phyloP scores from a whole-genome alignment of 2,329 filamentous ascomycete species.

The Colletotrichum trifolii region DNA sequence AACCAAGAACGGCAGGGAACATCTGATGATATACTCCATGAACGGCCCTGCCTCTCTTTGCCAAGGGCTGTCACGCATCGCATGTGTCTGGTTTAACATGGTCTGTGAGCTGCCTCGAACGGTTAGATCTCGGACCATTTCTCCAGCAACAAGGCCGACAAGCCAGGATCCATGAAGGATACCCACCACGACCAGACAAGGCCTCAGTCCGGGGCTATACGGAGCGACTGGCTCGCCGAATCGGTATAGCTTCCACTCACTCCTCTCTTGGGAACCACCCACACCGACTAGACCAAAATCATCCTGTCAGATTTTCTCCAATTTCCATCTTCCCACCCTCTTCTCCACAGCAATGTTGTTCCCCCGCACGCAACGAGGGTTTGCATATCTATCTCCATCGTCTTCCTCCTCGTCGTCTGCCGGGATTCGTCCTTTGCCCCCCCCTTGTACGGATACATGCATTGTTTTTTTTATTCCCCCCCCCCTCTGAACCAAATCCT shows the following conservation, averaged over 20 bases:
- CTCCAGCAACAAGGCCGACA: conserved; percentile 1
- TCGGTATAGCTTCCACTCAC: conserved; percentile 2
- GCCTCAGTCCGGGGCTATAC: conserved; percentile 4
- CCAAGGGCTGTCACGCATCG: neutral
- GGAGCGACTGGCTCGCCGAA: conserved; percentile 5
- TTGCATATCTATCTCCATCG: conserved; percentile 30
- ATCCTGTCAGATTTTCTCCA: conserved; percentile 25
- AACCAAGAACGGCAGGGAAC: neutral
- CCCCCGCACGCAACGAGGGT: conserved; percentile 31
- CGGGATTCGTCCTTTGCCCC: conserved; percentile 24
- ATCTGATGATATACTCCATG: conserved; percentile 3
- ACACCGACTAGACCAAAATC: neutral
- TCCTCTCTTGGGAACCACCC: neutral
- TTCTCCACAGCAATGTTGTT: conserved; percentile 26
- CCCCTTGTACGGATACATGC: conserved; percentile 22
- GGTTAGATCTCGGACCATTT: conserved; percentile 18
- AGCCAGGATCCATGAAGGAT: neutral
- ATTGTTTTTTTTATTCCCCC: conserved; percentile 31
- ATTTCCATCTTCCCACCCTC: conserved; percentile 8
- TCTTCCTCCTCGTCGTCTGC: conserved; percentile 19
- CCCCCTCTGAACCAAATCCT: conserved; percentile 9
- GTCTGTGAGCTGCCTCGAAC: neutral
- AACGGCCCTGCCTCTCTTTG: neutral
- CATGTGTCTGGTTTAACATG: conserved; percentile 1
- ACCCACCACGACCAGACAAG: neutral